phyloP scores from a whole-genome alignment of 2,329 filamentous ascomycete genomes.

The Aspergillus jensenii region DNA sequence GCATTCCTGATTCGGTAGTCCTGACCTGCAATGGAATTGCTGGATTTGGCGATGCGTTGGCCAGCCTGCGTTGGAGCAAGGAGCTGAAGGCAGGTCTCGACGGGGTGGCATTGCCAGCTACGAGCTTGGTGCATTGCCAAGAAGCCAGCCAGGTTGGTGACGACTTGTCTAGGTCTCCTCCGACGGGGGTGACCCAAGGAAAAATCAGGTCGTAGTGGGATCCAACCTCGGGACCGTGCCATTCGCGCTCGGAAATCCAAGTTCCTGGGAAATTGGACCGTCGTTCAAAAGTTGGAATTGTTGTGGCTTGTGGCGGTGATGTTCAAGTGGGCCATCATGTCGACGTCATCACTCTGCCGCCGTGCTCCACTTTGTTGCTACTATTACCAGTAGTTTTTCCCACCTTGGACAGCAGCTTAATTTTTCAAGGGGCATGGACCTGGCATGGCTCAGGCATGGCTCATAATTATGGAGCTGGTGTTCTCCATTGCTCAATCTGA shows the following conservation, averaged over 20 bases:
- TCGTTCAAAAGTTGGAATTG: too few relatives aligned
- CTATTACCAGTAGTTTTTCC: too few relatives aligned
- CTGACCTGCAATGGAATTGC: not conserved
- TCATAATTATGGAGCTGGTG: not conserved
- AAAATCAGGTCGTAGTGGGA: not conserved
- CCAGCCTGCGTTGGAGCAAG: not conserved
- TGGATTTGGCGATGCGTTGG: not conserved
- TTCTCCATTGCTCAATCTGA: not conserved
- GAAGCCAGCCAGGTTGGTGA: not conserved
- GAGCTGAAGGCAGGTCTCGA: not conserved
- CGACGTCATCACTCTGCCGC: constrained; percentile 1
- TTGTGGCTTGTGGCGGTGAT: not conserved
- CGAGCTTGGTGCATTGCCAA: not conserved
- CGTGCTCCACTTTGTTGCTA: not conserved
- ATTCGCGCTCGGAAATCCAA: not conserved
- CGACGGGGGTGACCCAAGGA: not conserved
- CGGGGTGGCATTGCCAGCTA: not conserved
- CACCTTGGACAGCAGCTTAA: too few relatives aligned
- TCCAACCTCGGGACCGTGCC: not conserved
- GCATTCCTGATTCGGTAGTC: not conserved
- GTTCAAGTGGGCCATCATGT: not conserved
- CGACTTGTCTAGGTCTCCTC: not conserved
- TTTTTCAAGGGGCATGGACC: too few relatives aligned
- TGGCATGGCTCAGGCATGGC: too few relatives aligned
- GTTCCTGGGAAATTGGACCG: not conserved